Conservation (phyloP, 768 basidiomycete species). For the Phlegmacium glaucopus region DNA sequence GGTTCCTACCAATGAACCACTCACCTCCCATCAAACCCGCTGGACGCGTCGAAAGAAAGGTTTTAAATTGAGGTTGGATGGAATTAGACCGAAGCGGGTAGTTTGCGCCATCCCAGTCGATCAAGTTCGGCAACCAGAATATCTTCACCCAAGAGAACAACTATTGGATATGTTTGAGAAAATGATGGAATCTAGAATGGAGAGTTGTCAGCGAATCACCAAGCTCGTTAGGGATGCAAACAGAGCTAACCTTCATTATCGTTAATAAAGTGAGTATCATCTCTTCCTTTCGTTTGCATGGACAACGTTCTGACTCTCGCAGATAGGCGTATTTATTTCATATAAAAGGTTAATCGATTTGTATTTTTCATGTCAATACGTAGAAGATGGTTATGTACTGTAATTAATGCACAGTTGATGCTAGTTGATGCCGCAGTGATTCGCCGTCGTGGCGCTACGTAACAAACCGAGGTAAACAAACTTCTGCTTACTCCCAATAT, state of each 20-base stretch:
- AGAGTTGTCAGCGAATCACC: constrained; percentile 68
- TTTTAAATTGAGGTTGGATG: constrained; percentile 44
- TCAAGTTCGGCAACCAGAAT: constrained; percentile 10
- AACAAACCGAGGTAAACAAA: neutral
- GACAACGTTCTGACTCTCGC: no score
- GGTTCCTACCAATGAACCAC: neutral
- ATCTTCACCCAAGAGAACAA: constrained; percentile 33
- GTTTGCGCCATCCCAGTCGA: constrained; percentile 15
- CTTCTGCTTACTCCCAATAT: neutral
- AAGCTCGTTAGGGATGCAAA: constrained; percentile 50
- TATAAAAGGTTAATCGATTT: no score
- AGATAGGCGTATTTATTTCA: no score
- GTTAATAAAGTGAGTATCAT: constrained; percentile 13
- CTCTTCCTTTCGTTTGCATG: neutral
- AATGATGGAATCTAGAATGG: constrained; percentile 73
- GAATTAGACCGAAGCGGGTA: constrained; percentile 20
- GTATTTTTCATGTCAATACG: no score
- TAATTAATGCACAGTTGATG: no score
- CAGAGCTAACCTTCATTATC: constrained; percentile 25
- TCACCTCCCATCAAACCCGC: constrained; percentile 24
- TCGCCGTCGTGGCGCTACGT: no score
- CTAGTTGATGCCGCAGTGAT: no score
- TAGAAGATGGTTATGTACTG: no score
- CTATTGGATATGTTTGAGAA: constrained; percentile 67
- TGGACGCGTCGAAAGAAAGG: constrained; percentile 61